Evolutionary conservation across 768 basidiomycete species (phyloP), one percentile per base, ranked within the genome.

Genomic region (Pholiota microspora): DNA sequence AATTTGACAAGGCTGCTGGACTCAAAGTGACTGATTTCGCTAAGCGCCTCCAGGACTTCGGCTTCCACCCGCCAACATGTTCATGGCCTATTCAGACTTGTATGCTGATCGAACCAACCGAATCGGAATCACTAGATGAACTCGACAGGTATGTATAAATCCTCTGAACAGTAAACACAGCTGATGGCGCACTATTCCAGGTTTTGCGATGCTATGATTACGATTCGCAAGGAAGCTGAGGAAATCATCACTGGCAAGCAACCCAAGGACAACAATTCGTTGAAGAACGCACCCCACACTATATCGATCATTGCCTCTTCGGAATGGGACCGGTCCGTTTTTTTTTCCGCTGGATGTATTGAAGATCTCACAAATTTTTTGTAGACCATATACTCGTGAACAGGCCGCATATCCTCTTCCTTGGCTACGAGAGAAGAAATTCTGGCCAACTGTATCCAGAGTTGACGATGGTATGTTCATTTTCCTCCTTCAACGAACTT

Each of bases 131-230:
- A 0, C 78, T 97, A 25, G 89, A 94, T 57, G 96, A 98, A 69
- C 82, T 98, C 49, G 93, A 98, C 65, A 82, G 88, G 85, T 90
- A 57, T 45, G 73, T 60, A 21, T 21, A n/a, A n/a, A n/a, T n/a
- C n/a, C n/a, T n/a, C n/a, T n/a, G n/a, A n/a, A n/a, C n/a, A n/a
- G n/a, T n/a, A n/a, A n/a, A n/a, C n/a, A n/a, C n/a, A n/a, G n/a
- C n/a, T n/a, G n/a, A n/a, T n/a, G n/a, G n/a, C n/a, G n/a, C n/a
- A n/a, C n/a, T n/a, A n/a, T n/a, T 49, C 38, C 47, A 92, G 92
- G 64, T 98, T 99, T 77, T 97, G 96, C 71, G 93, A 98, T 61
- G 96, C 97, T 18, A 97, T 98, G 93, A 95, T 99, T 59, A 83
- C 89, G 59, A 99, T 99, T 60, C 89, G 95, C 47, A 76, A 84